Conservation (phyloP, 192 early-diverging fungal genomes). For the Oehlia diaphana region DNA sequence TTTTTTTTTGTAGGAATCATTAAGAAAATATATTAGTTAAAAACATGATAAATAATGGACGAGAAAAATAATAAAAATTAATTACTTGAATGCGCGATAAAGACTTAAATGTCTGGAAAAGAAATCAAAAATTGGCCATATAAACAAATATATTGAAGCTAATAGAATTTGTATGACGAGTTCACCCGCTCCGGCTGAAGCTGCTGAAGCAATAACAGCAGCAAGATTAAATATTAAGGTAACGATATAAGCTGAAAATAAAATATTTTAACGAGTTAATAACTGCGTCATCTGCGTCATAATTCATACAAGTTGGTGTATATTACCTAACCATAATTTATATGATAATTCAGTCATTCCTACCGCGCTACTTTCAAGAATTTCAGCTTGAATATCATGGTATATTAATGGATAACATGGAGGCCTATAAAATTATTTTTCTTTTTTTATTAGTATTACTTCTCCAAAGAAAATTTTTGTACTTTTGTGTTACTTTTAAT, state of each 20-base stretch:
- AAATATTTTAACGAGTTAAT: background rate
- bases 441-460: too few relatives aligned
- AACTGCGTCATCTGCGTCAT: too few relatives aligned
- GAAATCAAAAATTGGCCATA: slow-evolving; percentile 6
- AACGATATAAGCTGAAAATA: background rate
- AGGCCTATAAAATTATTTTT: background rate
- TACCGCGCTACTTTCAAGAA: background rate
- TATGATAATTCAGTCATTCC: background rate
- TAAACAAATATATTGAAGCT: background rate
- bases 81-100: slow-evolving; percentile 7
- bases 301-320: background rate
- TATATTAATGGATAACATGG: background rate
- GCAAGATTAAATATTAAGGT: background rate
- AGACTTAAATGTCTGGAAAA: background rate
- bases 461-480: too few relatives aligned
- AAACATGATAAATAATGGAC: background rate
- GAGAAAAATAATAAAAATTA: background rate
- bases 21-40: background rate
- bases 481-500: too few relatives aligned
- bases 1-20: background rate
- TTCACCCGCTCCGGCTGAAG: background rate
- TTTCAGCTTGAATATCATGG: slow-evolving; percentile 15
- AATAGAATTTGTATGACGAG: background rate
- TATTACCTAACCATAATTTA: background rate
- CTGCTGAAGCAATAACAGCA: background rate